phyloP scores from a whole-genome alignment of 1,139 yeast species.

The Insectozyma bohioensis region DNA sequence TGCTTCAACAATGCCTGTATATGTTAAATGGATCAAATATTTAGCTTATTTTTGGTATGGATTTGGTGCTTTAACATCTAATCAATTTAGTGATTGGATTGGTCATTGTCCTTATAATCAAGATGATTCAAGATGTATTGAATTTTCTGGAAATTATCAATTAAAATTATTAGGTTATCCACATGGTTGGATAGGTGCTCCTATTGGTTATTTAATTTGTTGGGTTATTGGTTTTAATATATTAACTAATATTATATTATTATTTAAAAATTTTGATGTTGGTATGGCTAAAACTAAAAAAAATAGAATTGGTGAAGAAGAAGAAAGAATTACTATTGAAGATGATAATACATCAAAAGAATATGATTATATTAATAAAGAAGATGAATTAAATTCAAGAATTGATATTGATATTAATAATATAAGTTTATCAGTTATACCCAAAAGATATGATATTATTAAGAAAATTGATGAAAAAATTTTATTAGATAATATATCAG shows the following conservation, averaged over 20 bases:
- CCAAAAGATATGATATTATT: too few species aligned
- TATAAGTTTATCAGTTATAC: slow-evolving; percentile 16
- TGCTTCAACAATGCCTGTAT: slow-evolving; percentile 68
- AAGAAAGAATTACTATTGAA: slow-evolving; percentile 11
- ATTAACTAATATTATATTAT: slow-evolving; percentile 43
- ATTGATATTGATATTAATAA: slow-evolving; percentile 12
- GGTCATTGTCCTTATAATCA: slow-evolving; percentile 51
- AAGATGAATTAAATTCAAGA: slow-evolving; percentile 1
- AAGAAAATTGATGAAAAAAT: slow-evolving; percentile 3
- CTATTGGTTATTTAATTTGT: slow-evolving; percentile 55
- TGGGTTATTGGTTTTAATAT: slow-evolving; percentile 56
- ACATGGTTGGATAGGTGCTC: slow-evolving; percentile 60
- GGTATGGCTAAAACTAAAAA: slow-evolving; percentile 41
- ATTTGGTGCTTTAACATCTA: slow-evolving; percentile 62
- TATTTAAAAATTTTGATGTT: slow-evolving; percentile 49
- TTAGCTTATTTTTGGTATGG: slow-evolving; percentile 72
- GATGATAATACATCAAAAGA: slow-evolving; percentile 1
- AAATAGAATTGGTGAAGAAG: slow-evolving; percentile 30
- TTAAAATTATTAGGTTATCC: slow-evolving; percentile 58
- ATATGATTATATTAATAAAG: not conserved
- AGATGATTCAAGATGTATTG: slow-evolving; percentile 24
- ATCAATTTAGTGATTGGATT: slow-evolving; percentile 55
- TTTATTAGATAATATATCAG: slow-evolving; percentile 44
- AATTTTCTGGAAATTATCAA: slow-evolving; percentile 52
- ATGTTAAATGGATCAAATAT: slow-evolving; percentile 78